Percentiles rank a stretch among this genome's conserved stretches.
Conservation (phyloP, 371 early-diverging fungal genomes). For the Circinella umbellata region DNA sequence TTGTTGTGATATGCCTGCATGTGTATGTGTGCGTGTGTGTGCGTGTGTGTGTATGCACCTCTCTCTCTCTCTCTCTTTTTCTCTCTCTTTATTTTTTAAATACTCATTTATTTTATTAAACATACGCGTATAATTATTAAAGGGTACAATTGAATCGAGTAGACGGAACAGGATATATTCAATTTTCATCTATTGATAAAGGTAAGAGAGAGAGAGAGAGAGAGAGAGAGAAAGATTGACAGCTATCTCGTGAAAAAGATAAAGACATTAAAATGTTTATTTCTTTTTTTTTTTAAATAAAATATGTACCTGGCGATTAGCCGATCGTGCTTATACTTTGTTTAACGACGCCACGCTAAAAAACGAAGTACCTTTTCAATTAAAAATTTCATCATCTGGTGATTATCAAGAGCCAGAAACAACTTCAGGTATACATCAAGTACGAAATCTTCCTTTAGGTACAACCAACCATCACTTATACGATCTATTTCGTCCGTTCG, state of each 20-base stretch:
- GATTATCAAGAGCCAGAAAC: conserved; percentile 37
- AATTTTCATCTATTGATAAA: conserved; percentile 17
- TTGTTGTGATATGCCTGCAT: no score
- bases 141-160: not conserved
- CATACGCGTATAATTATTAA: not conserved
- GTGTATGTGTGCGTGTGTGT: no score
- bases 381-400: conserved; percentile 33
- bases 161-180: conserved; percentile 12
- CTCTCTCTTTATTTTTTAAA: no score
- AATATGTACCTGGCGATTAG: no score
- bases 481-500: conserved; percentile 50
- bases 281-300: not conserved
- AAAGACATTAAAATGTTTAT: no score
- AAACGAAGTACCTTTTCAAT: conserved; percentile 29
- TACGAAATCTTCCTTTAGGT: conserved; percentile 38
- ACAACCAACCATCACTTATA: conserved; percentile 42
- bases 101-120: not conserved
- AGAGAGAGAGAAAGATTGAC: not conserved
- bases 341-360: conserved; percentile 37
- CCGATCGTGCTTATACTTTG: conserved; percentile 47
- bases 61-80: no score
- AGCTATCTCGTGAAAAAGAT: no score
- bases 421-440: conserved; percentile 39
- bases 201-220: conserved; percentile 1
- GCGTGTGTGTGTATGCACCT: no score